A percentile compares a stretch with the other conserved stretches of the same genome.
These are phyloP conservation scores for Nicotiana benthamiana DNA, from an alignment of 257 asterid species.

Conservation along the genomic window DNA sequence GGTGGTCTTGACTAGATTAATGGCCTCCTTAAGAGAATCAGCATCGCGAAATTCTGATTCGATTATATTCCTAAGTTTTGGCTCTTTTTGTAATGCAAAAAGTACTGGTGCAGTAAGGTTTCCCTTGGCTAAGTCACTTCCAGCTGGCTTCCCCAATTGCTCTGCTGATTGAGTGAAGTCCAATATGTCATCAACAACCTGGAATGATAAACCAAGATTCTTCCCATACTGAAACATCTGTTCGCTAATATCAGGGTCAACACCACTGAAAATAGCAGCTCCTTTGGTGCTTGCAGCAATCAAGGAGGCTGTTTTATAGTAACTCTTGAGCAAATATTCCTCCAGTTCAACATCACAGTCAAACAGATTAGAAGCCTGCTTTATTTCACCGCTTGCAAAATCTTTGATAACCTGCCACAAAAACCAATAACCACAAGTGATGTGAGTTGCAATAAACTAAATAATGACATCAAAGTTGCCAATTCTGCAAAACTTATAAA, in stretches of 20 bases:
- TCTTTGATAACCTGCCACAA: constrained; percentile 78
- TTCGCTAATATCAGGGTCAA: constrained; percentile 38
- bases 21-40: constrained; percentile 79
- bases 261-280: constrained; percentile 80
- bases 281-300: constrained; percentile 94
- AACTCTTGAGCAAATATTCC: constrained; percentile 82
- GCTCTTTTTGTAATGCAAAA: constrained; percentile 63
- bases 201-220: constrained; percentile 85
- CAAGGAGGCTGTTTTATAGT: constrained; percentile 89
- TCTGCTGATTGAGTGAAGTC: constrained; percentile 91
- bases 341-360: constrained; percentile 81
- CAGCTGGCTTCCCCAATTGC: constrained; percentile 92
- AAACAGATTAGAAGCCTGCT: constrained; percentile 79
- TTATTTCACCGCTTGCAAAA: constrained; percentile 96
- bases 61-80: constrained; percentile 61
- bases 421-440: not conserved
- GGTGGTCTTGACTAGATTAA: constrained; percentile 47
- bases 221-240: constrained; percentile 85
- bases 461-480: not conserved
- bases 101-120: constrained; percentile 84
- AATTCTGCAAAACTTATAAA: not conserved
- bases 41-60: constrained; percentile 73
- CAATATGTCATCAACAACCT: constrained; percentile 79
- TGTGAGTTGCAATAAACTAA: not conserved
- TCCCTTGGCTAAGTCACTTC: constrained; percentile 77